Evolutionary conservation across 805 yeast genomes (phyloP), one percentile per base, ranked within the genome.

Genomic region (Candida pseudofarinosa): DNA sequence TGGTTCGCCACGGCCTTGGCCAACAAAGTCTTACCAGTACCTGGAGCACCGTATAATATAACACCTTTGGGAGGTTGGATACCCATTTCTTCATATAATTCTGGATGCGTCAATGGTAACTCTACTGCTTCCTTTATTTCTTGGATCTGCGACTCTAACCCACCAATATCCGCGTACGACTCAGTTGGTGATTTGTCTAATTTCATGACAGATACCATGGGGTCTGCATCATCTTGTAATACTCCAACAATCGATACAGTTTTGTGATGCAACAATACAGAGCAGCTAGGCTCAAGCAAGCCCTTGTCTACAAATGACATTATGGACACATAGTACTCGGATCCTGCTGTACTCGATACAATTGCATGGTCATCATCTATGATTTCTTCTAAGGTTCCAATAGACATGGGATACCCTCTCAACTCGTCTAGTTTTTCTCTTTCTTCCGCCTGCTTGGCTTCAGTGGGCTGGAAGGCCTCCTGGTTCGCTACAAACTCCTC

Each of bases 1-100:
- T 93, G 97, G 65, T 93, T 91, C 3, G 99, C 99, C 38, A 93
- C 99, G 0, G 99, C 99, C 65, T 90, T 91, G 12, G 98, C 98
- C 53, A 91, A 74, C 45, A 91, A 71, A 0, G 98, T 91, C 65
- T 91, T 91, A 55, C 98, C 98, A 3, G 98, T 91, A 66, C 98
- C 98, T 30, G 98, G 98, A 0, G 97, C 95, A 58, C 98, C 98
- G 61, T 91, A 91, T 45, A 91, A 74, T 54, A 91, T 90, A 40
- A 91, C 98, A 70, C 98, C 98, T 70, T 91, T 91, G 41, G 98
- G 98, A 10, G 97, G 98, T 59, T 90, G 89, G 58, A 91, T 91
- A 56, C 98, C 98, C 97, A 91, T 90, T 65, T 90, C 97, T 69
- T 93, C 97, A 66, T 90, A 91, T 55, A 91, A 72, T 64, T 91